These are phyloP conservation scores for Apiospora aurea DNA, from an alignment of 2,329 filamentous ascomycete genomes.

Conservation along the genomic window DNA sequence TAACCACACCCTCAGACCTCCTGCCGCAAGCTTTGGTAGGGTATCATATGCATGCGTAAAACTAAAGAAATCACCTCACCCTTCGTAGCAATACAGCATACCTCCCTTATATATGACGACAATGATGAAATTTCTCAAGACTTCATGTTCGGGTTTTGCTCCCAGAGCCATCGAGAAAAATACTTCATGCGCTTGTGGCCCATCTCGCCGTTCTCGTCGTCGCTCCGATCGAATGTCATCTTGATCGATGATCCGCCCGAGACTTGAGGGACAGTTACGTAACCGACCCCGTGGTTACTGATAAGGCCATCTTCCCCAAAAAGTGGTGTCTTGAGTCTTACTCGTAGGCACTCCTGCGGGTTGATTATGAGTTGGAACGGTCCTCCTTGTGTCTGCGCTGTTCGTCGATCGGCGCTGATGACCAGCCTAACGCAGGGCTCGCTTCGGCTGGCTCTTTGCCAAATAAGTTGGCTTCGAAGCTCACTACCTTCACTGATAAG, in stretches of 20 bases:
- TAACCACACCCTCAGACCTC: background rate
- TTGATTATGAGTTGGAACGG: background rate
- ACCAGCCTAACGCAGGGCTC: constrained; percentile 3
- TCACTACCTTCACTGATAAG: background rate
- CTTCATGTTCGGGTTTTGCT: constrained; percentile 30
- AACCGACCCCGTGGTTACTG: background rate
- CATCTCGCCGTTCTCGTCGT: constrained; percentile 30
- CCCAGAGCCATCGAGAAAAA: constrained; percentile 37
- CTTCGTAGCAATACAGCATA: too few species aligned
- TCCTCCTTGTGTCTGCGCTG: background rate
- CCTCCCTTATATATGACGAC: background rate
- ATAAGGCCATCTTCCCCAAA: background rate
- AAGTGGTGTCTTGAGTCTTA: constrained; percentile 5
- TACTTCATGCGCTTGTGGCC: constrained; percentile 32
- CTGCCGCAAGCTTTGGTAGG: background rate
- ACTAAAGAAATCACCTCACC: background rate
- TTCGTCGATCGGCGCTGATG: background rate
- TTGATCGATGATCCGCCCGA: constrained; percentile 23
- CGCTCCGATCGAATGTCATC: constrained; percentile 32
- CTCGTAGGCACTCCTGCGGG: background rate
- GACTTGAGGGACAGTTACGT: background rate
- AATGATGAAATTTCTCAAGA: background rate
- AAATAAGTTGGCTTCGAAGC: background rate
- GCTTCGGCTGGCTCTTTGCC: constrained; percentile 7
- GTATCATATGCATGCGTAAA: background rate